Evolutionary conservation across 176 grass and related monocot genomes (phyloP), one percentile per base, ranked within the genome.

Genomic region (Ensete ventricosum): DNA sequence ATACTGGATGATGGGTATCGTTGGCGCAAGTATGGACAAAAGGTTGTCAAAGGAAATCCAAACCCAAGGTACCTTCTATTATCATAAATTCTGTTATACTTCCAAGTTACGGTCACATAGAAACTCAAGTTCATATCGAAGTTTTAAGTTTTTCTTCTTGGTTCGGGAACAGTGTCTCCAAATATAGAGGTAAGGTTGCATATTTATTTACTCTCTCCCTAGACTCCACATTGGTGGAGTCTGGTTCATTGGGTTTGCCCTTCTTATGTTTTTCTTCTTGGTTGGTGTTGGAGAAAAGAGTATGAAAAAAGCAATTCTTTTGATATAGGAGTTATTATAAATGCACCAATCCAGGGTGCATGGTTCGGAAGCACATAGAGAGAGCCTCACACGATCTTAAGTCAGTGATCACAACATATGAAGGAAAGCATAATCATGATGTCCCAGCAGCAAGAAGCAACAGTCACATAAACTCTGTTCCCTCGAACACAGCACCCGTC

Each of bases 1-100:
- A 91, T 99, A 43, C 90, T 99, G 67, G 96, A 99, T 0, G 96
- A 99, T 11, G 96, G 91, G 16, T 99, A 95, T 67, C 86, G 91
- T 50, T 99, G 96, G 96, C 90, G 96, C 78, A 99, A 95, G 64
- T 99, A 99, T 82, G 96, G 96, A 11, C 96, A 99, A 79, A 99
- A 99, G 83, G 91, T 99, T 53, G 96, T 99, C 71, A 99, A 99
- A 82, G 96, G 96, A 59, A 99, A 99, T 70, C 91, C 88, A 71
- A 95, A 99, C 82, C 96, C 96, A 23, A 99, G 96, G 96, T 99
- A 66, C 25, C 52, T 14, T 54, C 60, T 58, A 24, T 53, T 55
- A 58, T 60, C 57, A 60, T 60, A n/a, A n/a, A 60, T 43, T 43
- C 4, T 43, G 34, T 43, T 43, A 43, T 43, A 43, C 34, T 6